These are phyloP conservation scores for Neofusicoccum ribis DNA, from an alignment of 2,329 filamentous ascomycete genomes.

Conservation along the genomic window DNA sequence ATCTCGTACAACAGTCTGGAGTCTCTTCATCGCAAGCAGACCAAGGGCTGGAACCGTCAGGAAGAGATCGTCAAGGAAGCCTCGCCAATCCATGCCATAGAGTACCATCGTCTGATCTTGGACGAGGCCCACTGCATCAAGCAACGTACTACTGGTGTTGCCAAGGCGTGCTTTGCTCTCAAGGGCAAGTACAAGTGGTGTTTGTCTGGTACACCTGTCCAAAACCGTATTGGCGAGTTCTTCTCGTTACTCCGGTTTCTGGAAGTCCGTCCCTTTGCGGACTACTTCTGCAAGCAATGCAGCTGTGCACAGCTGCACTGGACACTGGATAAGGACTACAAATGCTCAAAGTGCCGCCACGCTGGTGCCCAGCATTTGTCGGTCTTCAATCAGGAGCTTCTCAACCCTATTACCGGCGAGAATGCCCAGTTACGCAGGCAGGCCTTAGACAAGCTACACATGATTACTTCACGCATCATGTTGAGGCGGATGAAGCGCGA, in stretches of 20 bases:
- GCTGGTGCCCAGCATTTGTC: conserved; percentile 69
- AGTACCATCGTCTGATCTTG: conserved; percentile 88
- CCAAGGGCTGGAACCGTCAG: conserved; percentile 82
- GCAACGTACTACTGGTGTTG: conserved; percentile 83
- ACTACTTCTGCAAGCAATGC: conserved; percentile 91
- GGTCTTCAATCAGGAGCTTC: conserved; percentile 90
- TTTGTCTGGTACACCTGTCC: conserved; percentile 88
- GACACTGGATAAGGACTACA: conserved; percentile 70
- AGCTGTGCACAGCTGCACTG: conserved; percentile 80
- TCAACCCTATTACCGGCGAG: conserved; percentile 69
- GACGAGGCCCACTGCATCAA: conserved; percentile 98
- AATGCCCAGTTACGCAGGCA: conserved; percentile 58
- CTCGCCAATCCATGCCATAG: conserved; percentile 74
- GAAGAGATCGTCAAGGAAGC: conserved; percentile 78
- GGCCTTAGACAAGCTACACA: conserved; percentile 78
- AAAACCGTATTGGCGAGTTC: conserved; percentile 96
- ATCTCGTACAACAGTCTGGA: conserved; percentile 94
- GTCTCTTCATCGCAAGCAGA: conserved; percentile 88
- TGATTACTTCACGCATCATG: conserved; percentile 94
- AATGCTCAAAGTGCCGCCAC: conserved; percentile 69
- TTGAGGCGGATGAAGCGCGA: conserved; percentile 91
- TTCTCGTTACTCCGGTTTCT: conserved; percentile 93
- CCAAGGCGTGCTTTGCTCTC: conserved; percentile 91
- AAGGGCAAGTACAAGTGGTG: conserved; percentile 92
- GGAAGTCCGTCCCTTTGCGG: conserved; percentile 83